These are phyloP conservation scores for Chaetomidium leptoderma DNA, from an alignment of 495 filamentous ascomycete genomes.

Conservation along the genomic window DNA sequence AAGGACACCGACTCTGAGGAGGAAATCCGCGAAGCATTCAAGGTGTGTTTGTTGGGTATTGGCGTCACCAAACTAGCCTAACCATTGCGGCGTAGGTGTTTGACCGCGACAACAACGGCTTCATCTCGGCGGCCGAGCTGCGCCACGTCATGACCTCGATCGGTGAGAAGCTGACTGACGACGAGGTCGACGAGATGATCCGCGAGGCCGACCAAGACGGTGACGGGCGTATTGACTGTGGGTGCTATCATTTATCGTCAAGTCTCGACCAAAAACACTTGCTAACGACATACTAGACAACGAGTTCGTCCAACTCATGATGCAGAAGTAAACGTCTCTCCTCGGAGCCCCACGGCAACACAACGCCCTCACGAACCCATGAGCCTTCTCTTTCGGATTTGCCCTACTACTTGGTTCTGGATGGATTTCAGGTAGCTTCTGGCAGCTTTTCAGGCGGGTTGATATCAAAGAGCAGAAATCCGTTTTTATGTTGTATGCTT, in stretches of 20 bases:
- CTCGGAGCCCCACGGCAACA: constrained; percentile 3
- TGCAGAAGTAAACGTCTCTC: constrained; percentile 79
- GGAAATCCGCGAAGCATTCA: constrained; percentile 85
- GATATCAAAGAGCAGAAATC: constrained; percentile 19
- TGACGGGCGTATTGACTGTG: constrained; percentile 94
- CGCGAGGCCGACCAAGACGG: constrained; percentile 98
- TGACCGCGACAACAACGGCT: constrained; percentile 98
- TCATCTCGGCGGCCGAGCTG: constrained; percentile 95
- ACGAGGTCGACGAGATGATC: constrained; percentile 99
- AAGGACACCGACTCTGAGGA: constrained; percentile 99
- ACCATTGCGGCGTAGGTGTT: constrained; percentile 65
- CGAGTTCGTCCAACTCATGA: constrained; percentile 99
- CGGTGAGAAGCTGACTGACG: constrained; percentile 98
- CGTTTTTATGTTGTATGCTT: constrained; percentile 11
- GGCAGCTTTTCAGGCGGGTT: constrained; percentile 16
- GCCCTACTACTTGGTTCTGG: constrained; percentile 24
- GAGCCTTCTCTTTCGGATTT: constrained; percentile 23
- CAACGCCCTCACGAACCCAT: constrained; percentile 14
- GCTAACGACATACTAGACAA: constrained; percentile 67
- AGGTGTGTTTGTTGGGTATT: constrained; percentile 27
- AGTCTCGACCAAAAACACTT: too few species aligned
- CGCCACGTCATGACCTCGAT: constrained; percentile 99
- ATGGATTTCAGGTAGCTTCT: constrained; percentile 21
- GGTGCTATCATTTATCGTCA: constrained; percentile 21
- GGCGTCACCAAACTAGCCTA: background rate